phyloP scores from a whole-genome alignment of 805 yeast genomes.

The Nakazawaea pomicola region DNA sequence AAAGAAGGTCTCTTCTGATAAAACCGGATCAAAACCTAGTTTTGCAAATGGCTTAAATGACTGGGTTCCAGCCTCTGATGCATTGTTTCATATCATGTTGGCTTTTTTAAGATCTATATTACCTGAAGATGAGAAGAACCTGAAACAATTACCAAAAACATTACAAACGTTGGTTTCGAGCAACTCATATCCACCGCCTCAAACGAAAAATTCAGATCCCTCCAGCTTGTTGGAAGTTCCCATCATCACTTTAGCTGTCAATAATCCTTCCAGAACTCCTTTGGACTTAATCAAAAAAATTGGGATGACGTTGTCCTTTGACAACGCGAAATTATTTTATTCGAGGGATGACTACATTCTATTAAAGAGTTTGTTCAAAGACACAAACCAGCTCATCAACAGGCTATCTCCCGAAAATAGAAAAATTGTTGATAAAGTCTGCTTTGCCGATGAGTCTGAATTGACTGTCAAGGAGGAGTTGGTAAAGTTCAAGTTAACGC shows the following conservation, averaged over 20 bases:
- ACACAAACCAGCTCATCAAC: conserved; percentile 48
- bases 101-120: conserved; percentile 78
- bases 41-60: conserved; percentile 68
- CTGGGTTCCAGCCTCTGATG: conserved; percentile 82
- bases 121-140: conserved; percentile 51
- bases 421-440: conserved; percentile 41
- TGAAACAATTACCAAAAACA: conserved; percentile 57
- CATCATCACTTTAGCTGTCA: conserved; percentile 28
- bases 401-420: conserved; percentile 72
- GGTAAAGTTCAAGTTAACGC: conserved; percentile 22
- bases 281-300: conserved; percentile 58
- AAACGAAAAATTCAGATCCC: conserved; percentile 21
- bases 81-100: conserved; percentile 73
- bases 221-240: conserved; percentile 29
- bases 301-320: conserved; percentile 58
- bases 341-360: conserved; percentile 77
- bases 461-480: conserved; percentile 34
- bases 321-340: conserved; percentile 62
- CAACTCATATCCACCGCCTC: conserved; percentile 72
- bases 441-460: conserved; percentile 26
- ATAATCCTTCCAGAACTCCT: conserved; percentile 41
- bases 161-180: conserved; percentile 61
- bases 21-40: too few relatives aligned
- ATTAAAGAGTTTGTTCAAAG: conserved; percentile 64
- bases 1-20: too few relatives aligned